Evolutionary conservation across 2,329 filamentous ascomycete genomes (phyloP).

Genomic region (Xylariales sp.): DNA sequence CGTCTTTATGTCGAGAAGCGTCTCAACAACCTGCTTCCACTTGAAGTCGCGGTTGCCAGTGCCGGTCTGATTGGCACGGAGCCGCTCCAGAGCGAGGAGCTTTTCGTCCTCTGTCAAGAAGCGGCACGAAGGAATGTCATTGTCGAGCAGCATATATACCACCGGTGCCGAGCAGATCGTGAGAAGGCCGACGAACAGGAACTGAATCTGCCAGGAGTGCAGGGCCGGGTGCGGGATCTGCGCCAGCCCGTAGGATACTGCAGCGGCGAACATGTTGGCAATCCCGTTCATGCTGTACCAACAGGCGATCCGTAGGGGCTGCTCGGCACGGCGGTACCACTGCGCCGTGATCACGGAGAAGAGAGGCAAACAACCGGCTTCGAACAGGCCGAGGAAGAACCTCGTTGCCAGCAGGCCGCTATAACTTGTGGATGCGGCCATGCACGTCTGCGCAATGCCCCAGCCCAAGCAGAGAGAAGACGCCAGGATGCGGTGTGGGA

Average conservation of each 20-base stretch:
- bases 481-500: slow-evolving; percentile 21
- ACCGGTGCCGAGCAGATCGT: slow-evolving; percentile 55
- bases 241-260: slow-evolving; percentile 52
- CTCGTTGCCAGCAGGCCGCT: slow-evolving; percentile 41
- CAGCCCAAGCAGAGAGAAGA: slow-evolving; percentile 22
- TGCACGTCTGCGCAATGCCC: slow-evolving; percentile 44
- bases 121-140: slow-evolving; percentile 49
- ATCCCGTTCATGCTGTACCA: slow-evolving; percentile 63
- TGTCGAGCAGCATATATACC: slow-evolving; percentile 56
- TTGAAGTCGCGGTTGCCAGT: slow-evolving; percentile 68
- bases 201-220: slow-evolving; percentile 40
- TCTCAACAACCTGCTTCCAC: slow-evolving; percentile 54
- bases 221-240: slow-evolving; percentile 36
- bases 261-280: slow-evolving; percentile 52
- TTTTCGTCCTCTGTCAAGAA: slow-evolving; percentile 62
- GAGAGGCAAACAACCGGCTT: slow-evolving; percentile 49
- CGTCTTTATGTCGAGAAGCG: slow-evolving; percentile 43
- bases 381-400: slow-evolving; percentile 46
- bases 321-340: slow-evolving; percentile 60
- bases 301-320: slow-evolving; percentile 58
- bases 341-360: slow-evolving; percentile 56
- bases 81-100: slow-evolving; percentile 61
- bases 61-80: slow-evolving; percentile 68
- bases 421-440: slow-evolving; percentile 41
- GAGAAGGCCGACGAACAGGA: slow-evolving; percentile 57